phyloP scores from a whole-genome alignment of 805 yeast species.

The Jamesozyma lodderae region DNA sequence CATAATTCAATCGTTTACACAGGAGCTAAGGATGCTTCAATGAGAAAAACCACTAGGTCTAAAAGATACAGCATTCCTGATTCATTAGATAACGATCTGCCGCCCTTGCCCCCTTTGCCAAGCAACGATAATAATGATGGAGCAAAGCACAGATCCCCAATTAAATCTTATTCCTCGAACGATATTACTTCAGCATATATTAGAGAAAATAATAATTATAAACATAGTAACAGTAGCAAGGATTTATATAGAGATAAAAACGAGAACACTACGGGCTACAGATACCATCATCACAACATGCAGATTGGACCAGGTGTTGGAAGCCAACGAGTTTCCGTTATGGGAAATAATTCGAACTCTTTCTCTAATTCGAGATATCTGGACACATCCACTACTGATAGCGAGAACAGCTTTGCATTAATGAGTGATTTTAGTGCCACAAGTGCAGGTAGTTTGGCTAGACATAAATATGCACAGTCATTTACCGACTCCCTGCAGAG shows the following conservation, averaged over 20 bases:
- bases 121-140: conserved; percentile 1
- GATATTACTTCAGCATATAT: conserved; percentile 13
- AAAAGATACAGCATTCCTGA: neutral
- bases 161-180: conserved; percentile 24
- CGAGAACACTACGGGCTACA: conserved; percentile 13
- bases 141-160: conserved; percentile 6
- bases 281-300: neutral
- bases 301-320: too few relatives aligned
- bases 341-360: conserved; percentile 2
- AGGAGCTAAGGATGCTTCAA: neutral
- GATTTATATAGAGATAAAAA: conserved; percentile 12
- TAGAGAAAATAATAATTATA: conserved; percentile 11
- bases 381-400: conserved; percentile 39
- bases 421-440: conserved; percentile 74
- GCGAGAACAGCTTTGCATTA: conserved; percentile 34
- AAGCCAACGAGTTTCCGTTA: neutral
- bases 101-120: conserved; percentile 23
- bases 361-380: conserved; percentile 39
- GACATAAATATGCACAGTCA: conserved; percentile 53
- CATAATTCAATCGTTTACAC: neutral
- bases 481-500: conserved; percentile 25
- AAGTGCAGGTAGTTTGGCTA: conserved; percentile 74
- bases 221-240: too few relatives aligned
- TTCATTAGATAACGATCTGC: neutral
- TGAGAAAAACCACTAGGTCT: neutral